Conservation (phyloP, 2,329 filamentous ascomycete genomes). For the Annulohypoxylon truncatum region DNA sequence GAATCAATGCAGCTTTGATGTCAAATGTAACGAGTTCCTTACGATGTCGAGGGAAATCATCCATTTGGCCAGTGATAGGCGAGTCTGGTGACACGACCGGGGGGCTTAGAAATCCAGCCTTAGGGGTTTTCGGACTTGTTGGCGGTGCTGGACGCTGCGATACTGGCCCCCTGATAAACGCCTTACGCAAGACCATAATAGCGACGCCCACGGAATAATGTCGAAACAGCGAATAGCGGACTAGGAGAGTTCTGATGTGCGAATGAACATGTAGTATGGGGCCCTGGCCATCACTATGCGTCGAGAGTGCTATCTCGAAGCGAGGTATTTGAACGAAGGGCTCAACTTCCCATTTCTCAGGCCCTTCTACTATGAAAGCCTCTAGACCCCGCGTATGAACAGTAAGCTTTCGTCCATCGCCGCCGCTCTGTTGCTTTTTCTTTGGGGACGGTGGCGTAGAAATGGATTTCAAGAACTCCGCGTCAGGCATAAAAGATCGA, state of each 20-base stretch:
- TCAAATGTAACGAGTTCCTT: slow-evolving; percentile 84
- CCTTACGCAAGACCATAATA: slow-evolving; percentile 76
- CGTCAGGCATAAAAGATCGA: slow-evolving; percentile 75
- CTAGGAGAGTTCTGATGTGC: slow-evolving; percentile 78
- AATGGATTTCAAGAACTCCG: slow-evolving; percentile 67
- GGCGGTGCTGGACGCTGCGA: slow-evolving; percentile 43
- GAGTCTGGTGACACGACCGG: slow-evolving; percentile 52
- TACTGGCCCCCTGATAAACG: slow-evolving; percentile 68
- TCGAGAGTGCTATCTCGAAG: slow-evolving; percentile 87
- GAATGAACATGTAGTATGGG: slow-evolving; percentile 90
- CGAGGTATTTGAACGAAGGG: slow-evolving; percentile 87
- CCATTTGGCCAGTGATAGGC: slow-evolving; percentile 46
- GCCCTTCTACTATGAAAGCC: slow-evolving; percentile 88
- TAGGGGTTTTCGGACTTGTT: slow-evolving; percentile 33
- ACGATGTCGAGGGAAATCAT: slow-evolving; percentile 50
- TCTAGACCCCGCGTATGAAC: slow-evolving; percentile 87
- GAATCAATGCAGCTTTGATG: slow-evolving; percentile 82
- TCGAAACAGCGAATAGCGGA: slow-evolving; percentile 93
- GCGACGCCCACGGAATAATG: slow-evolving; percentile 92
- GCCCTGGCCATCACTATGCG: slow-evolving; percentile 86
- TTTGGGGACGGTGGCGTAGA: slow-evolving; percentile 62
- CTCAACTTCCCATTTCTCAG: slow-evolving; percentile 85
- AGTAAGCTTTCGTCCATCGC: slow-evolving; percentile 84
- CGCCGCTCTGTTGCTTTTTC: slow-evolving; percentile 65
- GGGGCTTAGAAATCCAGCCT: slow-evolving; percentile 53